Base-by-base conservation (phyloP, 371 early-diverging fungal genomes). In the Blakeslea trispora region DNA sequence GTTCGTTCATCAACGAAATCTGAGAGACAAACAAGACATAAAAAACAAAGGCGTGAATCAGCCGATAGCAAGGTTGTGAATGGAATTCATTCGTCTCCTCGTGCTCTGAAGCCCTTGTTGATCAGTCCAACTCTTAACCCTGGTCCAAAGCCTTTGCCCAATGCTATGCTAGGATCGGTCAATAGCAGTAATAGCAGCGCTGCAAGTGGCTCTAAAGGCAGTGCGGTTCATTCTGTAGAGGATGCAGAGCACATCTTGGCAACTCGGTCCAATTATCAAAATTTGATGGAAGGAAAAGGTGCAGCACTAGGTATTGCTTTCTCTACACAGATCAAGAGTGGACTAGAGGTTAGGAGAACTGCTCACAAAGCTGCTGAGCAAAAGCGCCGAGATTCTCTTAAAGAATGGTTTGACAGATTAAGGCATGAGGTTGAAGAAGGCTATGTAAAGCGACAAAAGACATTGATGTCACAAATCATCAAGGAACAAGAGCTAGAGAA, bases 291-390 rank as follows among this genome's bases (percentile, higher is more conserved):
- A 55, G 94, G 93, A 13, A 86, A 91, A 55, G 86, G 88, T 15
- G 89, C 87, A 18, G 80, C 81, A 0, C 66, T 91, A 0, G 91
- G 93, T 1, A 81, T 93, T 7, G 81, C 75, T 0, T 91, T 89
- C 68, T 79, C 79, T 35, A 74, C 80, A 1, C 86, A 87, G 53
- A 80, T 91, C 41, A 83, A 87, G 46, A 84, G 85, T 5, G 88
- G 88, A 0, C 71, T 91, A 21, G 91, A 91, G 58, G 78, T 83
- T 0, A 82, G 92, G 7, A 84, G 87, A 8, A 88, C 87, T 2
- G 86, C 84, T 9, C 97, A 95, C 70, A 93, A 95, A 66, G 90
- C 90, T 15, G 96, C 97, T 0, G 97, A 96, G 68, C 96, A 96
- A 69, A 91, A 91, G 55, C 89, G 97, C 13, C 85, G 97, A 8